A percentile compares a stretch with the other conserved stretches of the same genome.
Conservation (phyloP, 345 rosid genomes). For the Capsella bursapastoris region DNA sequence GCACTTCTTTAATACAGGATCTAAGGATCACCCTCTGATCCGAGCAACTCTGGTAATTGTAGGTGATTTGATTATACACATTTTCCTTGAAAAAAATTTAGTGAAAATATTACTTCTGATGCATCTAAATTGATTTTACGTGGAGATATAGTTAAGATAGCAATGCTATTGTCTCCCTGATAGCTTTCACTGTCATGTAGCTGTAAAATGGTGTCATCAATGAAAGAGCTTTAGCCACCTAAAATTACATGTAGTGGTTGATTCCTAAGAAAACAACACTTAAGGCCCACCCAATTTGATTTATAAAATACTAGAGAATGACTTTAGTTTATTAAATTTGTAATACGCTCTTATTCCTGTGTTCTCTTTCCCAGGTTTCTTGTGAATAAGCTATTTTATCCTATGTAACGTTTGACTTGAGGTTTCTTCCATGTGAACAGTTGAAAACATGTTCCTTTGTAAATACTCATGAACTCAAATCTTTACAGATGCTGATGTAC, state of each 20-base stretch:
- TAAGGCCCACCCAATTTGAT: constrained; percentile 24
- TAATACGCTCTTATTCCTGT: constrained; percentile 3
- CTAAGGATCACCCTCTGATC: not conserved
- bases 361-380: constrained; percentile 26
- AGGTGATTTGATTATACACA: not conserved
- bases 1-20: not conserved
- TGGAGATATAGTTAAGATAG: constrained; percentile 14
- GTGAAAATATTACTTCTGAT: constrained; percentile 1
- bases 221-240: constrained; percentile 25
- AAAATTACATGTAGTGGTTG: constrained; percentile 41
- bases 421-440: too few relatives aligned
- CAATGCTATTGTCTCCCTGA: constrained; percentile 16
- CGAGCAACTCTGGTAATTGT: not conserved
- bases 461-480: too few relatives aligned
- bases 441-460: too few relatives aligned
- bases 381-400: constrained; percentile 14
- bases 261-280: constrained; percentile 25
- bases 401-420: constrained; percentile 48
- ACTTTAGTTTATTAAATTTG: constrained; percentile 1
- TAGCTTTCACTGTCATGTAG: constrained; percentile 36
- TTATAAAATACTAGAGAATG: constrained; percentile 31
- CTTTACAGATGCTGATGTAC: not conserved
- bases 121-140: constrained; percentile 19
- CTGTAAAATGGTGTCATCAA: constrained; percentile 41
- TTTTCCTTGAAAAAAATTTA: not conserved